Conservation (phyloP, 176 grass and related monocot genomes). For the Melocanna baccifera region DNA sequence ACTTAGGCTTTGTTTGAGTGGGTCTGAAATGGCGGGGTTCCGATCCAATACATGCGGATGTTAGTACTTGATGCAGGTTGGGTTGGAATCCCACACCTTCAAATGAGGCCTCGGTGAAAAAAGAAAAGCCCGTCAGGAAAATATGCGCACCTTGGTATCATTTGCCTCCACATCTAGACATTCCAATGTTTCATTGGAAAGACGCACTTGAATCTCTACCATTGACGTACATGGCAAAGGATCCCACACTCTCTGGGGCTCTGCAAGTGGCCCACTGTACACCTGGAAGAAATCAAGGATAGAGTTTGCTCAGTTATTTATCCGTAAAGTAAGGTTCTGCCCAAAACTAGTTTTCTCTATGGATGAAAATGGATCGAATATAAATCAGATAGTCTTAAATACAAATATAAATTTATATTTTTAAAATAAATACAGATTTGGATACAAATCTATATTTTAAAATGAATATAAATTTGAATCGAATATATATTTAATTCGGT, state of each 20-base stretch:
- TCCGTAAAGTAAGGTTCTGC: background rate
- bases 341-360: background rate
- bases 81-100: background rate
- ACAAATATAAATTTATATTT: no score
- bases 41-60: background rate
- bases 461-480: no score
- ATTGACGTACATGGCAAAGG: background rate
- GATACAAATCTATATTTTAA: no score
- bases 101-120: background rate
- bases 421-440: no score
- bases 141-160: background rate
- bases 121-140: background rate
- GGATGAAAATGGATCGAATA: no score
- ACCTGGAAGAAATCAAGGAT: constrained; percentile 10
- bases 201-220: background rate
- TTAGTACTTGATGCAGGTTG: background rate
- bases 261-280: background rate
- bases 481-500: no score
- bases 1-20: background rate
- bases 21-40: background rate
- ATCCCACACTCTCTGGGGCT: background rate
- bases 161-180: background rate
- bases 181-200: background rate
- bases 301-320: background rate
- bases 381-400: no score